Conservation (phyloP, 306 rosid species). For the Citrullus colocynthis region DNA sequence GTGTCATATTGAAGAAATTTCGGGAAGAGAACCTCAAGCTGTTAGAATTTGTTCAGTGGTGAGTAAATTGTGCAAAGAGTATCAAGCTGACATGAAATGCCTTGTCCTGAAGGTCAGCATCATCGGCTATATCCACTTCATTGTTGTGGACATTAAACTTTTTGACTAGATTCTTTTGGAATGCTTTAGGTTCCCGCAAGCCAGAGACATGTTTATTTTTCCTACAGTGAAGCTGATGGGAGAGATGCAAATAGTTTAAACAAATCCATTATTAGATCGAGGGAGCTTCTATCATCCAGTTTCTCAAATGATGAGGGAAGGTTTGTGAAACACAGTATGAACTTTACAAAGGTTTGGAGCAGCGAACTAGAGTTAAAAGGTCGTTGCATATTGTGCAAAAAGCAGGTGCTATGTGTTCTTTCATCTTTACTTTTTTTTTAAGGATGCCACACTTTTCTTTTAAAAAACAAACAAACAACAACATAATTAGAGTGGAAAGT, state of each 20-base stretch:
- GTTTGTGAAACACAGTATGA: conserved; percentile 59
- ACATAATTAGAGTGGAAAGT: too few species aligned
- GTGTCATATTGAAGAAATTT: conserved; percentile 44
- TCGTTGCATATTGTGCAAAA: conserved; percentile 64
- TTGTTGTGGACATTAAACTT: conserved; percentile 6
- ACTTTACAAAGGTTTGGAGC: conserved; percentile 85
- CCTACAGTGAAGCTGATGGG: conserved; percentile 69
- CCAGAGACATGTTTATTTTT: conserved; percentile 72
- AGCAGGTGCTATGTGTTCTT: conserved; percentile 41
- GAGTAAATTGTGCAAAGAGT: conserved; percentile 61
- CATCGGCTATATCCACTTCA: conserved; percentile 11
- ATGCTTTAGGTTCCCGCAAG: conserved; percentile 87
- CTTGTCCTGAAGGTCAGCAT: conserved; percentile 49
- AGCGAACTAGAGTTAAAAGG: conserved; percentile 67
- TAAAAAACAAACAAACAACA: too few species aligned
- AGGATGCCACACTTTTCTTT: too few species aligned
- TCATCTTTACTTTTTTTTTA: background rate
- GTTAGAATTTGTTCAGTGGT: conserved; percentile 59
- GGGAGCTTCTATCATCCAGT: conserved; percentile 44
- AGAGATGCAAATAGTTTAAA: conserved; percentile 40
- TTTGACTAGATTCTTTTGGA: conserved; percentile 17
- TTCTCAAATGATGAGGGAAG: conserved; percentile 42
- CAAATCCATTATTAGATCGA: conserved; percentile 55
- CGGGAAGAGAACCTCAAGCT: conserved; percentile 69
- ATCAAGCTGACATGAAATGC: conserved; percentile 60